Percentiles rank a stretch among this genome's conserved stretches.
phyloP scores from a whole-genome alignment of 2,329 filamentous ascomycete genomes.

The Aspergillus sp. region DNA sequence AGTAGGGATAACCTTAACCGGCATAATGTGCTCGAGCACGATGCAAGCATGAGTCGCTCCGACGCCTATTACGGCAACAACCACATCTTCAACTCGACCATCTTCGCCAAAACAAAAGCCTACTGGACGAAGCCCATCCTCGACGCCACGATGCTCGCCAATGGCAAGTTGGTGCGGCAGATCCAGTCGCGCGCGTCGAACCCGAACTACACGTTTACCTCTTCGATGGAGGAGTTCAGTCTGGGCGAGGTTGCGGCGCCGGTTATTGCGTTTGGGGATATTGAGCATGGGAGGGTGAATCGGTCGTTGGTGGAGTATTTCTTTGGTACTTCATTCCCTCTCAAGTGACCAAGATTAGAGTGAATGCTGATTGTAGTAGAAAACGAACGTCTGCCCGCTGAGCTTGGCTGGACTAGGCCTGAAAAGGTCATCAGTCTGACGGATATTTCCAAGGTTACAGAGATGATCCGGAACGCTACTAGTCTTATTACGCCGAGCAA shows the following conservation, averaged over 20 bases:
- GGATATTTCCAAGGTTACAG: slow-evolving; percentile 7
- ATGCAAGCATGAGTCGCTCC: slow-evolving; percentile 31
- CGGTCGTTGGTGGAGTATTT: slow-evolving; percentile 19
- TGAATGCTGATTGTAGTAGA: slow-evolving; percentile 19
- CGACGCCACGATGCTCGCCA: slow-evolving; percentile 38
- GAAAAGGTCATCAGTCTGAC: slow-evolving; percentile 5
- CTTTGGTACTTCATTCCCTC: slow-evolving; percentile 22
- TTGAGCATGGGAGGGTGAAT: slow-evolving; percentile 33
- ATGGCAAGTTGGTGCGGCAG: slow-evolving; percentile 42
- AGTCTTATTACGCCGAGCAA: slow-evolving; percentile 17
- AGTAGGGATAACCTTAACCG: slow-evolving; percentile 15
- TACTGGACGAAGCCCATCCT: slow-evolving; percentile 44
- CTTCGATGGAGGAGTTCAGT: slow-evolving; percentile 39
- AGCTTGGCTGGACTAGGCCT: slow-evolving; percentile 36
- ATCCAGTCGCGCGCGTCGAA: slow-evolving; percentile 42
- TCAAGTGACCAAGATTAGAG: slow-evolving; percentile 11
- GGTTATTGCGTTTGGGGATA: slow-evolving; percentile 46
- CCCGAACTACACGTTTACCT: slow-evolving; percentile 44
- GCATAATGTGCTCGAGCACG: slow-evolving; percentile 17
- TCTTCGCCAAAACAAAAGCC: slow-evolving; percentile 37
- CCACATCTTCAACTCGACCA: slow-evolving; percentile 46
- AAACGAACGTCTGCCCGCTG: slow-evolving; percentile 37
- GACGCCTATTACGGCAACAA: slow-evolving; percentile 48
- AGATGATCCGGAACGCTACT: slow-evolving; percentile 9
- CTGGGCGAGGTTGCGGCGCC: slow-evolving; percentile 47